These are phyloP conservation scores for Euphorbia celastroides DNA, from an alignment of 441 rosid species.

Conservation along the genomic window DNA sequence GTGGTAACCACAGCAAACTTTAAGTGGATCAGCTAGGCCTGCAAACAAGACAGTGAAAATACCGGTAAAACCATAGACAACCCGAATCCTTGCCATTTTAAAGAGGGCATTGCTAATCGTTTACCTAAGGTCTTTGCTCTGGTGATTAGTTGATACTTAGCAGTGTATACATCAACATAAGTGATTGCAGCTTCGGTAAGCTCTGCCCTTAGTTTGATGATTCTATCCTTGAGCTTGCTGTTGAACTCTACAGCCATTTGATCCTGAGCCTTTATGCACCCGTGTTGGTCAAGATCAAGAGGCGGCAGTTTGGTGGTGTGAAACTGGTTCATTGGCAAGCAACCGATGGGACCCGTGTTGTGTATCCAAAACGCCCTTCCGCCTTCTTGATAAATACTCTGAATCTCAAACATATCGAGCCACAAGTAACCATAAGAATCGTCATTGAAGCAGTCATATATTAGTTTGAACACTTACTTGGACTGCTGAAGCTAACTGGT, in stretches of 20 bases:
- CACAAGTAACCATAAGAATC: not conserved
- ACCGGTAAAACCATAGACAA: not conserved
- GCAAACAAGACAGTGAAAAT: not conserved
- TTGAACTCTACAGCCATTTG: conserved; percentile 42
- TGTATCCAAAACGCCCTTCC: conserved; percentile 71
- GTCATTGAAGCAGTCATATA: not conserved
- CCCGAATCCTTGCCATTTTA: too few relatives aligned
- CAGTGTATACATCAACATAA: conserved; percentile 42
- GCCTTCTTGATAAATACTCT: conserved; percentile 67
- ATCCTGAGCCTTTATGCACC: conserved; percentile 44
- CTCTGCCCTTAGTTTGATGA: conserved; percentile 28
- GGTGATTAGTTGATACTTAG: conserved; percentile 37
- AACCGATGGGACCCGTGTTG: conserved; percentile 55
- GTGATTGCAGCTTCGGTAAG: conserved; percentile 38
- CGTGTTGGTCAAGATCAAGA: conserved; percentile 33
- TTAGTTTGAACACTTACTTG: conserved; percentile 36
- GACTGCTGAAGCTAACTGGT: conserved; percentile 74
- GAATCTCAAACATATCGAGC: conserved; percentile 6
- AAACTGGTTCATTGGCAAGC: conserved; percentile 44
- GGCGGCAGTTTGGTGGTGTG: conserved; percentile 55
- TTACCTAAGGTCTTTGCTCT: conserved; percentile 31
- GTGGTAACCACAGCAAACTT: conserved; percentile 82
- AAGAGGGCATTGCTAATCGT: too few relatives aligned
- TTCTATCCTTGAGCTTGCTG: conserved; percentile 31
- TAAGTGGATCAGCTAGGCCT: conserved; percentile 71